Evolutionary conservation across 352 stramenopile genomes (phyloP).

Genomic region (Aphanomyces invadans): DNA sequence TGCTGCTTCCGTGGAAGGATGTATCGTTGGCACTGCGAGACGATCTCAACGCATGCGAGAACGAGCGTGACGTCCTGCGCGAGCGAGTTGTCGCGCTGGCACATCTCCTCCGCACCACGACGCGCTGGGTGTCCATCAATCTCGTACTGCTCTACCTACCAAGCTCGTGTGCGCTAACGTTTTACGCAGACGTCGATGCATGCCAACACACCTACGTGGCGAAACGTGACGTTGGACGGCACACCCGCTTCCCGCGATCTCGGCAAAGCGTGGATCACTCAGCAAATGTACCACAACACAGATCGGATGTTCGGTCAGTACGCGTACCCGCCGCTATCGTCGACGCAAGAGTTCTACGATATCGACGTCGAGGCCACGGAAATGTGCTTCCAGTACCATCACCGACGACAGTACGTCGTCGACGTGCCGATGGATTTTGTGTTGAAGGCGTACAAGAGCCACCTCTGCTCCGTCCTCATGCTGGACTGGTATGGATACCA

Average conservation of each 20-base stretch:
- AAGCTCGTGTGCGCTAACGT: background rate
- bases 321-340: background rate
- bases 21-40: background rate
- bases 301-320: background rate
- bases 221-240: background rate
- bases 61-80: background rate
- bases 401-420: background rate
- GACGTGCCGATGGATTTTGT: conserved; percentile 3
- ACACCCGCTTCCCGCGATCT: background rate
- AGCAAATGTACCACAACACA: conserved; percentile 25
- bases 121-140: background rate
- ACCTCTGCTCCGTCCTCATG: conserved; percentile 4
- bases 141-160: background rate
- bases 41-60: background rate
- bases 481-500: conserved; percentile 9
- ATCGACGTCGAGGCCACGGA: background rate
- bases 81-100: background rate
- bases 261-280: conserved; percentile 18
- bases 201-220: conserved; percentile 1
- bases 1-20: background rate
- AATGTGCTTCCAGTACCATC: background rate
- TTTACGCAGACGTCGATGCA: background rate
- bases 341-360: background rate
- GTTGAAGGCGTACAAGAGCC: background rate
- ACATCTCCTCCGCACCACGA: background rate